Base-by-base conservation (phyloP, 257 asterid genomes). In the Penstemon eatonii region DNA sequence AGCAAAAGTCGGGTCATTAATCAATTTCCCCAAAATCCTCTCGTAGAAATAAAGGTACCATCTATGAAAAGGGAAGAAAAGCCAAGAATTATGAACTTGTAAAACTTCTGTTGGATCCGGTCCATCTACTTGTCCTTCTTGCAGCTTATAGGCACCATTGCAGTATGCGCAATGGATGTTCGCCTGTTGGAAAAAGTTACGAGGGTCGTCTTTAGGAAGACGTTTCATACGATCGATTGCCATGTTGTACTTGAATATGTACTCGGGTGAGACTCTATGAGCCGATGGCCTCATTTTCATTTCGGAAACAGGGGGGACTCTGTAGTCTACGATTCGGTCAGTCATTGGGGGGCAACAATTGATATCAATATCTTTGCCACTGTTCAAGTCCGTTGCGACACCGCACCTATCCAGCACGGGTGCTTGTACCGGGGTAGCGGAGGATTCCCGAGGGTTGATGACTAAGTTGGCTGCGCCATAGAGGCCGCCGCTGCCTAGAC, bases 41-140 rank as follows among this genome's bases (percentile, higher is more conserved):
- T 81, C 86, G 44, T 60, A 80, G 74, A 80, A 80, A 8, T 80
- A 80, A 25, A 80, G 55, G 68, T 80, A 80, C 85, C 78, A 76
- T 3, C 84, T 36, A 42, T 82, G 87, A 51, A 79, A 76, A 1
- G 84, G 87, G 54, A 79, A 82, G 71, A 82, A 82, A 0, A 82
- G 72, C 82, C 84, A 76, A 0, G 78, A 76, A 5, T 65, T 57
- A 54, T 82, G 86, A 37, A 82, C 76, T 25, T 72, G 79, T 4
- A 81, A 25, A 25, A 25, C 33, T 25, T 25, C 33, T 25, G 33
- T 25, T 25, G 33, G 33, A 25, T 25, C 33, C 33, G 33, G 33
- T 25, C 33, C 33, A 25, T 25, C 33, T 25, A 25, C 2, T 25
- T 25, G 33, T 25, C 33, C 33, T 25, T 25, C 33, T 25, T 25